These are phyloP conservation scores for Pisolithus albus DNA, from an alignment of 768 basidiomycete species.

Conservation along the genomic window DNA sequence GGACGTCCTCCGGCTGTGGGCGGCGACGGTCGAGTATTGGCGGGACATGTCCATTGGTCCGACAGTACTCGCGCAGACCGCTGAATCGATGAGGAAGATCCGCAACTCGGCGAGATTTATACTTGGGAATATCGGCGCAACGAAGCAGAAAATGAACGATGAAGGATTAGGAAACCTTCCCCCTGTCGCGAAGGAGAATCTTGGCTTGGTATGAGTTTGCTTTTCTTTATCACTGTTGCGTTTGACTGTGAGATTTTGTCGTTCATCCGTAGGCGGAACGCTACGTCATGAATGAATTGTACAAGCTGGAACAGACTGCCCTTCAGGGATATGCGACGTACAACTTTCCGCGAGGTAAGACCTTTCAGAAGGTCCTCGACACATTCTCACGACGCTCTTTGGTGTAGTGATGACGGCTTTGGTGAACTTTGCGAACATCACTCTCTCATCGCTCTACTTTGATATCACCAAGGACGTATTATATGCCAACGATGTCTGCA, in stretches of 20 bases:
- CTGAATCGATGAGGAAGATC: slow-evolving; percentile 74
- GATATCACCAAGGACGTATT: slow-evolving; percentile 87
- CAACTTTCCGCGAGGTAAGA: slow-evolving; percentile 79
- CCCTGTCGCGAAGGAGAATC: slow-evolving; percentile 29
- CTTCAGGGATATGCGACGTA: slow-evolving; percentile 63
- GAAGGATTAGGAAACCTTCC: background rate
- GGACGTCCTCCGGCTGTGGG: slow-evolving; percentile 87
- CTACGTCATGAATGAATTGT: slow-evolving; percentile 82
- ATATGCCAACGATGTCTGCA: slow-evolving; percentile 58
- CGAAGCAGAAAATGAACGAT: slow-evolving; percentile 6
- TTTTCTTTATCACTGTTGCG: background rate
- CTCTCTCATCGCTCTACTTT: slow-evolving; percentile 86
- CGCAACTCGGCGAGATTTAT: slow-evolving; percentile 87
- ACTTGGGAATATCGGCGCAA: slow-evolving; percentile 62
- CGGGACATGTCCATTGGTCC: slow-evolving; percentile 83
- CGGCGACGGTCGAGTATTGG: slow-evolving; percentile 84
- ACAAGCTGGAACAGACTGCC: slow-evolving; percentile 60
- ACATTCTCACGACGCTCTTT: slow-evolving; percentile 1
- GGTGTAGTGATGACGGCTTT: slow-evolving; percentile 61
- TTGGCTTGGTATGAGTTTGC: slow-evolving; percentile 54
- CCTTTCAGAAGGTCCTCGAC: background rate
- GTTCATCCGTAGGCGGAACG: slow-evolving; percentile 55
- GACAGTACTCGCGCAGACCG: slow-evolving; percentile 64
- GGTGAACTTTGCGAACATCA: slow-evolving; percentile 72
- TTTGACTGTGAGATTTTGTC: background rate